Base-by-base conservation (phyloP, 106 monocot genomes). In the Acorus gramineus region DNA sequence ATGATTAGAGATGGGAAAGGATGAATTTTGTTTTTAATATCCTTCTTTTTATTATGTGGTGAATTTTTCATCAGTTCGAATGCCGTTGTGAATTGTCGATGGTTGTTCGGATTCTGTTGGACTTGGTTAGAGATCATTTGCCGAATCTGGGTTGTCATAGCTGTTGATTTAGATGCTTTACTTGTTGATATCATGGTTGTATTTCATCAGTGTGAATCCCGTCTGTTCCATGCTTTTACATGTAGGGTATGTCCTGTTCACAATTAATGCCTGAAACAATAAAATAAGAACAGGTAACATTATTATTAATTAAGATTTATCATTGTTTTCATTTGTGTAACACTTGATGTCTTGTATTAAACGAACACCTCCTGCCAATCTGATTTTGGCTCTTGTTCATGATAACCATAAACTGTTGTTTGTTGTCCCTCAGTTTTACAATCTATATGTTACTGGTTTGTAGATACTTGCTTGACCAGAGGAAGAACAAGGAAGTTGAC, bases 401-500 rank as follows among this genome's bases (percentile, higher is more conserved):
- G 4, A n/a, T 28, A 55, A 4, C 11, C 11, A 11, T 10, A 6
- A 10, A 55, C 13, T 13, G 4, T 55, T 55, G 11, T 55, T 55
- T 55, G 11, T 10, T 55, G 10, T 10, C 11, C 66, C 44, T 65
- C 7, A 47, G 52, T 12, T 47, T 53, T 8, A 56, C 6, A 43
- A 13, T 61, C 12, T 67, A 57, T n/a, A n/a, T 28, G 28, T 7
- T 13, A 12, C 44, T 74, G 60, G 50, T 59, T 44, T 82, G 71
- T 84, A 96, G 95, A 96, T 77, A 62, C 51, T 46, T 96, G 90
- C 74, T 80, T 96, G 50, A 63, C 66, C n/a, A 85, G 77, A 67
- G 80, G 87, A 48, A 77, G 69, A 11, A 96, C 87, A 72, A 52
- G 87, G 60, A 96, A 87, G 73, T 68, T 87, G 58, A 83, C 48